Conservation (phyloP, 768 basidiomycete species). For the Hygrocybe punicea region DNA sequence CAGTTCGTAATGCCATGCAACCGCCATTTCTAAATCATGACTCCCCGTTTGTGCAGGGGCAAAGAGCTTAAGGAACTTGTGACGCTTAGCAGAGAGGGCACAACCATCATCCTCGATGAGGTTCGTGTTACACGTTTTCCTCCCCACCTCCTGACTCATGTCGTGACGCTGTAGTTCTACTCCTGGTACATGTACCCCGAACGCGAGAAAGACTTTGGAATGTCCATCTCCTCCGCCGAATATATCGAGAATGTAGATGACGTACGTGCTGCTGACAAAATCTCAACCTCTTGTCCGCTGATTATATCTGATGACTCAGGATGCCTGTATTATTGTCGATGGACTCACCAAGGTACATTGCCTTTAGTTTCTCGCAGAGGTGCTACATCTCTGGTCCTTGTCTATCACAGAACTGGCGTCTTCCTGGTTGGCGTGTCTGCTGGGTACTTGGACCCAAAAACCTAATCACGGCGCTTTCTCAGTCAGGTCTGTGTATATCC, state of each 20-base stretch:
- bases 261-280: slow-evolving; percentile 32
- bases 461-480: slow-evolving; percentile 84
- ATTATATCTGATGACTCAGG: slow-evolving; percentile 37
- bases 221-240: slow-evolving; percentile 75
- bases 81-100: slow-evolving; percentile 64
- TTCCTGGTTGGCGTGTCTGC: slow-evolving; percentile 92
- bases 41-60: slow-evolving; percentile 43
- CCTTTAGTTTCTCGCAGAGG: slow-evolving; percentile 22
- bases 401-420: slow-evolving; percentile 77
- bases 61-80: slow-evolving; percentile 81
- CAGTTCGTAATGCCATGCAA: slow-evolving; percentile 29
- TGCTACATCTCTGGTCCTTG: not conserved
- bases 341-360: slow-evolving; percentile 82
- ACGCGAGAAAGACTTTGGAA: slow-evolving; percentile 65
- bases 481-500: slow-evolving; percentile 53
- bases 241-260: slow-evolving; percentile 85
- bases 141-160: not conserved
- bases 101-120: slow-evolving; percentile 84
- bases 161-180: slow-evolving; percentile 62
- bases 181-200: slow-evolving; percentile 95
- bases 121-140: slow-evolving; percentile 32
- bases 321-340: slow-evolving; percentile 81
- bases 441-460: slow-evolving; percentile 93
- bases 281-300: not conserved
- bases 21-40: not conserved